Evolutionary conservation across 1,284 basidiomycete genomes (phyloP).

Genomic region (Ustilago loliicola): DNA sequence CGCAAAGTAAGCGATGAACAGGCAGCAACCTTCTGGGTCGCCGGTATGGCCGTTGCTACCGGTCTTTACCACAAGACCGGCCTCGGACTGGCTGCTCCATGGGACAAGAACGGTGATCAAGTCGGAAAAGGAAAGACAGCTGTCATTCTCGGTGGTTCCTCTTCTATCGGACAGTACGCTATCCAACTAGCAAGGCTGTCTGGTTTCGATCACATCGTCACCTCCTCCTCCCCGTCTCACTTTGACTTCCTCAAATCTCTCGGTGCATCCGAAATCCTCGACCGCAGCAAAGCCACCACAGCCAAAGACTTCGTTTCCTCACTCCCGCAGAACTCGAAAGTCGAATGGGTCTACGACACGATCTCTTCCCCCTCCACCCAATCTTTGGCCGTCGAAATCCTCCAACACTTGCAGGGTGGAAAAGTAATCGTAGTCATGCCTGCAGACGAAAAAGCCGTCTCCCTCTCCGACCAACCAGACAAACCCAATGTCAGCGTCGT

Average conservation of each 20-base stretch:
- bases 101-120: constrained; percentile 48
- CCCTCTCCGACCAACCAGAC: background rate
- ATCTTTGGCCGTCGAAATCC: constrained; percentile 47
- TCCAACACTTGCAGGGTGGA: constrained; percentile 35
- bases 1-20: constrained; percentile 54
- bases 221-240: constrained; percentile 46
- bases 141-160: constrained; percentile 57
- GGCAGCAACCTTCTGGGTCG: constrained; percentile 56
- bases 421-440: constrained; percentile 39
- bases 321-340: constrained; percentile 2
- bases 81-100: constrained; percentile 38
- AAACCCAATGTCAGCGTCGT: constrained; percentile 15
- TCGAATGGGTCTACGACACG: constrained; percentile 51
- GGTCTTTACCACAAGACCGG: constrained; percentile 54
- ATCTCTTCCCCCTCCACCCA: constrained; percentile 52
- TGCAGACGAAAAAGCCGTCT: constrained; percentile 25
- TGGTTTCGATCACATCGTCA: constrained; percentile 58
- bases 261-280: constrained; percentile 48
- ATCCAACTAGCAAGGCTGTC: constrained; percentile 59
- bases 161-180: constrained; percentile 58
- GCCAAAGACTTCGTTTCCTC: constrained; percentile 25
- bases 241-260: constrained; percentile 43
- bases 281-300: constrained; percentile 38
- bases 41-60: constrained; percentile 38
- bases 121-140: constrained; percentile 53